phyloP scores from a whole-genome alignment of 805 yeast genomes.

The Barnettozyma wickerhamii region DNA sequence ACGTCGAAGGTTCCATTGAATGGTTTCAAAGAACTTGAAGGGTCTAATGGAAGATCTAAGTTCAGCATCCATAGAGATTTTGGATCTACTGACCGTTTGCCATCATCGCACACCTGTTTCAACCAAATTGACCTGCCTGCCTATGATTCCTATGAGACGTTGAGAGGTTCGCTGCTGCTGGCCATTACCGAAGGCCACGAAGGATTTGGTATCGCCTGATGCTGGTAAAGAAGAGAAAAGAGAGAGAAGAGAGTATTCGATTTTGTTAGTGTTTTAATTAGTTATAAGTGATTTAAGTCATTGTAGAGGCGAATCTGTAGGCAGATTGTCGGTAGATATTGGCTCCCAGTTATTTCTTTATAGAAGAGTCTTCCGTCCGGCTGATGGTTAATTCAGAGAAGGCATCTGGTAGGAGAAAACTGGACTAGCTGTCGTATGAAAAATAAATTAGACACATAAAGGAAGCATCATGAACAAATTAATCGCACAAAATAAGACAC shows the following conservation, averaged over 20 bases:
- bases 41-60: conserved; percentile 80
- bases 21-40: conserved; percentile 87
- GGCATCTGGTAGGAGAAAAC: too few relatives aligned
- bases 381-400: too few relatives aligned
- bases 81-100: conserved; percentile 80
- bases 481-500: conserved; percentile 5
- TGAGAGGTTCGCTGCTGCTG: conserved; percentile 71
- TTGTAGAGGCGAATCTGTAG: too few relatives aligned
- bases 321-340: too few relatives aligned
- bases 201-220: conserved; percentile 89
- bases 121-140: conserved; percentile 93
- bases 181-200: conserved; percentile 95
- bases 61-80: conserved; percentile 89
- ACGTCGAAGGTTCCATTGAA: conserved; percentile 93
- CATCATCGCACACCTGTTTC: conserved; percentile 95
- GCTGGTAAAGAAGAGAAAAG: conserved; percentile 2
- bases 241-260: not conserved
- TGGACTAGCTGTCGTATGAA: too few relatives aligned
- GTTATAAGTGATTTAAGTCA: not conserved
- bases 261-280: not conserved
- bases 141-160: conserved; percentile 81
- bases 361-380: too few relatives aligned
- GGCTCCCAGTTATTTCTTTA: not conserved
- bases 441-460: too few relatives aligned
- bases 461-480: not conserved